Base-by-base conservation (phyloP, 1,139 yeast species). In the Geotrichum fermentans region DNA sequence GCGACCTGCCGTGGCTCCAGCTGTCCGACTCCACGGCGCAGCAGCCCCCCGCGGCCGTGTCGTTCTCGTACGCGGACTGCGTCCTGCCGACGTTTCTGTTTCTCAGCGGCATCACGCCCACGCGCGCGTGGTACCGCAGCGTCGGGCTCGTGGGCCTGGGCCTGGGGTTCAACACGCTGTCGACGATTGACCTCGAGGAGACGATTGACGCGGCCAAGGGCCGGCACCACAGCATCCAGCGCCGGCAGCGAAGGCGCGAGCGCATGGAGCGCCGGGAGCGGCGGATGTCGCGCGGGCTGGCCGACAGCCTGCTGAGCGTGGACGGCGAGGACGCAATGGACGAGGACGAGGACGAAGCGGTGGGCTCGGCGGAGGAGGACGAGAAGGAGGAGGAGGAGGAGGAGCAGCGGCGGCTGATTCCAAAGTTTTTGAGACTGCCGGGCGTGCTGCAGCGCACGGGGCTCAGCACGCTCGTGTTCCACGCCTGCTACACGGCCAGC, bases 361-460 rank as follows among this genome's bases (percentile, higher is more conserved):
- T 54, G n/a, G 36, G 18, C 16, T 37, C 14, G 2, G 26, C 10
- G 14, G 29, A 40, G 8, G 49, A 40, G 13, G 50, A 47, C 17
- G 35, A 29, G 3, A 42, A 34, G 7, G 45, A 41, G 26, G 36
- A 51, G 7, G 50, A 54, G 10, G 50, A 52, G 7, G 53, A 43
- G 21, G 51, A 39, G 17, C 26, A 13, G 4, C 24, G 21, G 8
- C 18, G 17, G 24, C 34, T 35, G 18, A 29, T 40, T 17, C 50
- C 50, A 18, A 41, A 42, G 13, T 44, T 26, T n/a, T 57, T 62
- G 6, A 57, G 71, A n/a, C 60, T 62, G 11, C 57, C 61, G 11
- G 73, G 73, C 1, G 66, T 69, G 32, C 56, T 69, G 42, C 73
- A 69, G 50, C 60, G 72, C 29, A 62, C 66, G 28, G 73, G 71